phyloP scores from a whole-genome alignment of 192 early-diverging fungal genomes.

The Lobosporangium transversale region DNA sequence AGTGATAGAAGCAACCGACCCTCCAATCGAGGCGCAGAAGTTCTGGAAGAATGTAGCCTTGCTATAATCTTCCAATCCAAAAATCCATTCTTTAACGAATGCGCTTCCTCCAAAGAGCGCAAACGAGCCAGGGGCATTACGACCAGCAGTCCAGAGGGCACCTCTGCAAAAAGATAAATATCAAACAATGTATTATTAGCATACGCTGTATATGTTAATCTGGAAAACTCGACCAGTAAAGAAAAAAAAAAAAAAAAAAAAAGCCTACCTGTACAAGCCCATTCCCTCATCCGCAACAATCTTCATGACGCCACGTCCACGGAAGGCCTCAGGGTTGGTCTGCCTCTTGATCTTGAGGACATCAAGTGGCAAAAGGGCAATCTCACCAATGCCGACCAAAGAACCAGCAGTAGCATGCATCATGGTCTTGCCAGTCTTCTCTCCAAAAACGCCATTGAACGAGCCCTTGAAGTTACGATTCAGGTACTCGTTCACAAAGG shows the following conservation, averaged over 20 bases:
- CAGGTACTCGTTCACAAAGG: constrained; percentile 93
- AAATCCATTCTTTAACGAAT: constrained; percentile 92
- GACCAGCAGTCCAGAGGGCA: constrained; percentile 94
- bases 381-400: constrained; percentile 96
- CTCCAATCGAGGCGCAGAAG: constrained; percentile 95
- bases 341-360: constrained; percentile 99
- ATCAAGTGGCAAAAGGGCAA: constrained; percentile 95
- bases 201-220: neutral
- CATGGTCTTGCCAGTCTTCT: constrained; percentile 93
- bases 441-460: constrained; percentile 89
- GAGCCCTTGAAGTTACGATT: constrained; percentile 80
- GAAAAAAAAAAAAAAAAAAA: constrained; percentile 6
- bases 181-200: neutral
- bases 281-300: constrained; percentile 91
- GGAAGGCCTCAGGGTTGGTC: constrained; percentile 89
- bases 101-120: constrained; percentile 95
- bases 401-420: constrained; percentile 99
- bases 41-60: constrained; percentile 99
- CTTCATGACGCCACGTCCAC: constrained; percentile 79
- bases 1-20: constrained; percentile 92
- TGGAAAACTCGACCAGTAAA: neutral
- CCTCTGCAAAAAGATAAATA: constrained; percentile 60
- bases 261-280: constrained; percentile 83
- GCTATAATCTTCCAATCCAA: constrained; percentile 89
- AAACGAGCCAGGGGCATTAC: constrained; percentile 99